Percentiles rank a stretch among this genome's conserved stretches.
phyloP scores from a whole-genome alignment of 768 basidiomycete species.

The Rhodocollybia butyracea region DNA sequence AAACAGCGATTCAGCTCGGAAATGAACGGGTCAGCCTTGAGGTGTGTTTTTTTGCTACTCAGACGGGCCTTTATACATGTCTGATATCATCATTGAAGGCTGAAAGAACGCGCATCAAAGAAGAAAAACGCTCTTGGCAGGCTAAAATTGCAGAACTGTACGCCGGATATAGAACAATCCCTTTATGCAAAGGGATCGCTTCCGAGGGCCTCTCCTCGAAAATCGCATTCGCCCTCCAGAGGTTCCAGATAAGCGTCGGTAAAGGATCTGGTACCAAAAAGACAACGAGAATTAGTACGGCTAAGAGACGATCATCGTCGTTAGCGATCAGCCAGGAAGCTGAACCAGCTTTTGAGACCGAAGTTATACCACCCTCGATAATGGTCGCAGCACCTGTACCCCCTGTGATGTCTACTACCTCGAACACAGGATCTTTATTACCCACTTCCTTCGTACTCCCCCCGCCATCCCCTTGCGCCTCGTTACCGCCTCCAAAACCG shows the following conservation, averaged over 20 bases:
- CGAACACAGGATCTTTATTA: constrained; percentile 43
- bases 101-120: constrained; percentile 55
- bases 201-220: constrained; percentile 41
- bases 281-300: constrained; percentile 29
- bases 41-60: constrained; percentile 33
- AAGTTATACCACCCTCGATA: constrained; percentile 35
- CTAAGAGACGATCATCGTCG: constrained; percentile 41
- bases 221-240: constrained; percentile 19
- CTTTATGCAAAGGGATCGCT: no score
- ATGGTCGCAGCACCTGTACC: neutral
- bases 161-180: no score
- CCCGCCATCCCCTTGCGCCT: constrained; percentile 68
- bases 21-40: constrained; percentile 65
- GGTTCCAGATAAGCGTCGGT: constrained; percentile 34
- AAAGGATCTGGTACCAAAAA: constrained; percentile 44
- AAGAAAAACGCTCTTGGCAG: constrained; percentile 76
- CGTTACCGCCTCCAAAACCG: constrained; percentile 51
- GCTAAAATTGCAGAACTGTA: constrained; percentile 56
- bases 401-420: constrained; percentile 10
- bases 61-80: constrained; percentile 1
- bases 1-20: constrained; percentile 59
- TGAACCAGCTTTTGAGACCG: constrained; percentile 50
- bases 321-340: constrained; percentile 27
- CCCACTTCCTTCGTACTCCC: constrained; percentile 75
- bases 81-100: constrained; percentile 34